Conservation (phyloP, 192 early-diverging fungal species). For the Mortierella antarctica region DNA sequence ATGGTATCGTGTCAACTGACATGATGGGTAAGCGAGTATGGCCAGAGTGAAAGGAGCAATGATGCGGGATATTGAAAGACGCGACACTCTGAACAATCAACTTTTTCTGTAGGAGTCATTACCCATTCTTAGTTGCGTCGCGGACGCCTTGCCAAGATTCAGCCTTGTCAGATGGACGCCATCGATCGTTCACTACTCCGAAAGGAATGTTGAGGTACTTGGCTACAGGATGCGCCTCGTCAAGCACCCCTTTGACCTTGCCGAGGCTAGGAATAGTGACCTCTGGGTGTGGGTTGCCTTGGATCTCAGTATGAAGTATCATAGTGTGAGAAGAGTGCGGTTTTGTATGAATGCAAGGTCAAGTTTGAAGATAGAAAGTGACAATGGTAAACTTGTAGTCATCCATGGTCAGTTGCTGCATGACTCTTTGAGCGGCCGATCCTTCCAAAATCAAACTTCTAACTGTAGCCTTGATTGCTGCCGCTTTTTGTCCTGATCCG, state of each 20-base stretch:
- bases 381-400: slow-evolving; percentile 15
- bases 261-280: slow-evolving; percentile 1
- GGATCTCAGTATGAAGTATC: too few relatives aligned
- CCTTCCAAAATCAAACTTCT: slow-evolving; percentile 4
- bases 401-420: slow-evolving; percentile 22
- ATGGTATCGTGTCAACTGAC: slow-evolving; percentile 14
- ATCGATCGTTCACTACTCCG: slow-evolving; percentile 23
- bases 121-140: slow-evolving; percentile 26
- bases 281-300: background rate
- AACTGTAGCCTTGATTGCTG: slow-evolving; percentile 7
- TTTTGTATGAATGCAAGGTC: too few relatives aligned
- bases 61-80: background rate
- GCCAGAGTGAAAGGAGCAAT: too few relatives aligned
- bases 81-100: background rate
- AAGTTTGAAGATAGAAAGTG: too few relatives aligned
- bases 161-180: slow-evolving; percentile 24
- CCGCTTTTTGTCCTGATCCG: slow-evolving; percentile 13
- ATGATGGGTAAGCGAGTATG: background rate
- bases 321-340: too few relatives aligned
- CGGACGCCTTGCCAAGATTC: slow-evolving; percentile 19
- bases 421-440: background rate
- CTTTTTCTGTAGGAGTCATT: background rate
- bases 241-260: background rate
- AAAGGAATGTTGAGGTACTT: slow-evolving; percentile 34
- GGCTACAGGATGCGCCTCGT: background rate